A percentile compares a stretch with the other conserved stretches of the same genome.
Evolutionary conservation across 345 rosid species (phyloP).

Genomic region (Sonneratia alba): DNA sequence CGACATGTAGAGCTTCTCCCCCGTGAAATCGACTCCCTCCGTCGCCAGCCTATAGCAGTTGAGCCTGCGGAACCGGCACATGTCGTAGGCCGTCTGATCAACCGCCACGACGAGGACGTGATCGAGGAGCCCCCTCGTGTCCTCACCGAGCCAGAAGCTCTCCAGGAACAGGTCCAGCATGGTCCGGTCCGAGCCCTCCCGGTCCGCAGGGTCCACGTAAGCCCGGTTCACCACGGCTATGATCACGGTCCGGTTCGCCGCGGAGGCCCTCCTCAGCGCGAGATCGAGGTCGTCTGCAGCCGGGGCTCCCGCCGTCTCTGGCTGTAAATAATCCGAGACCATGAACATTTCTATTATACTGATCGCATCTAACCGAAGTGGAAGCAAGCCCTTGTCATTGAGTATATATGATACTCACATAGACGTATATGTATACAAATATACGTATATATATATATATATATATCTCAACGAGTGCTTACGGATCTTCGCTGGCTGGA

Average conservation of each 20-base stretch:
- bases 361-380: background rate
- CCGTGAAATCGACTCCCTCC: conserved; percentile 35
- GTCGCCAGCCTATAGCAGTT: conserved; percentile 62
- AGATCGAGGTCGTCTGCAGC: conserved; percentile 36
- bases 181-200: conserved; percentile 20
- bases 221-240: conserved; percentile 62
- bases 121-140: conserved; percentile 36
- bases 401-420: too few species aligned
- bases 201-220: conserved; percentile 37
- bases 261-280: conserved; percentile 37
- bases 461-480: background rate
- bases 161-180: conserved; percentile 71
- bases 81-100: conserved; percentile 54
- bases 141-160: conserved; percentile 72
- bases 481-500: background rate
- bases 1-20: conserved; percentile 68
- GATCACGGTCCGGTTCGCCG: conserved; percentile 48
- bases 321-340: background rate
- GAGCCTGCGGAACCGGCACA: conserved; percentile 55
- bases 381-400: too few species aligned
- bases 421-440: too few species aligned
- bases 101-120: conserved; percentile 49
- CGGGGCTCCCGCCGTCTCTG: background rate
- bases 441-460: background rate
- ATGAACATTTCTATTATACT: background rate